phyloP scores from a whole-genome alignment of 805 yeast species.

The Kuraishia ogatae region DNA sequence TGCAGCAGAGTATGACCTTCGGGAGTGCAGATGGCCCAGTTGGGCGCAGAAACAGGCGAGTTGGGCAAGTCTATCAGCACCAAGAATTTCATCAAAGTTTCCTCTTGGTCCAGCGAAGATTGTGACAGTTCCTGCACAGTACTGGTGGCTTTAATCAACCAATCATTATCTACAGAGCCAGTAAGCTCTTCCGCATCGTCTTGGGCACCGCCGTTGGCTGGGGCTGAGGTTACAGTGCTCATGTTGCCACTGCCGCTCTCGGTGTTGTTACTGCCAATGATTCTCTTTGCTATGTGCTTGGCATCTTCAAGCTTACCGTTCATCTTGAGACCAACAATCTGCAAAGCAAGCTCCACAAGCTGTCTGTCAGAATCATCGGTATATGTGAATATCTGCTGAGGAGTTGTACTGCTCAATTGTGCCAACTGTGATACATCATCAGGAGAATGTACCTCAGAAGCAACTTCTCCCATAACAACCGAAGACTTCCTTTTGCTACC shows the following conservation, averaged over 20 bases:
- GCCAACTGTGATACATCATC: constrained; percentile 4
- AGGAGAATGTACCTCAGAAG: constrained; percentile 4
- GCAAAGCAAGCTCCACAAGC: constrained; percentile 88
- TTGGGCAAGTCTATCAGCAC: constrained; percentile 57
- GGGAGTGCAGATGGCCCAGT: constrained; percentile 71
- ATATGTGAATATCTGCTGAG: constrained; percentile 73
- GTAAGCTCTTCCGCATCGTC: background rate
- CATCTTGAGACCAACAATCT: constrained; percentile 95
- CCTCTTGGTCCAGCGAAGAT: constrained; percentile 38
- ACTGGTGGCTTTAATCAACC: constrained; percentile 46
- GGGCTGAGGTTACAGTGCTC: constrained; percentile 10
- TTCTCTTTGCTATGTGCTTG: constrained; percentile 82
- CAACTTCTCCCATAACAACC: background rate
- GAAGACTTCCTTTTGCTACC: constrained; percentile 6
- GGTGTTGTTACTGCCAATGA: constrained; percentile 58
- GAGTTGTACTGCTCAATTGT: constrained; percentile 9
- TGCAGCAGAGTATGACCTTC: constrained; percentile 81
- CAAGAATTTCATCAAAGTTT: constrained; percentile 39
- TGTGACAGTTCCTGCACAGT: constrained; percentile 39
- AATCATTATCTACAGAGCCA: constrained; percentile 9
- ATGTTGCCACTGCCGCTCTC: constrained; percentile 13
- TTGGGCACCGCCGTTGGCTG: constrained; percentile 4
- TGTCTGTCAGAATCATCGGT: constrained; percentile 94
- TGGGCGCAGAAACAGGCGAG: constrained; percentile 51
- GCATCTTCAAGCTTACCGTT: constrained; percentile 95